These are phyloP conservation scores for Scleroderma bovista DNA, from an alignment of 768 basidiomycete genomes.

Conservation along the genomic window DNA sequence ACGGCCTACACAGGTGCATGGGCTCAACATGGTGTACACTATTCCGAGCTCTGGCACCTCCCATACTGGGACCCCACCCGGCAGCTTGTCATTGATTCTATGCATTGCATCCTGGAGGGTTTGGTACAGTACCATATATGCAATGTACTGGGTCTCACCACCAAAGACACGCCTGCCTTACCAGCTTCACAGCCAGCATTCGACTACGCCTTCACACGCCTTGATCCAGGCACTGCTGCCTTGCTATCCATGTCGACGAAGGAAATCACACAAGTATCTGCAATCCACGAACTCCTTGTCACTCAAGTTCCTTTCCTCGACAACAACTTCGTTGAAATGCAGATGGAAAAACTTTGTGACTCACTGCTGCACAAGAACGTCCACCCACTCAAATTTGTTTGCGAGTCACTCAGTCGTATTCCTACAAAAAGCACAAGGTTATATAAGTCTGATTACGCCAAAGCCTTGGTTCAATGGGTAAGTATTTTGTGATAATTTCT, in stretches of 20 bases:
- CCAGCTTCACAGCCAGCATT: slow-evolving; percentile 1
- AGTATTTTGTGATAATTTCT: not conserved
- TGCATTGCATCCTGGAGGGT: slow-evolving; percentile 24
- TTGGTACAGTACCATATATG: slow-evolving; percentile 2
- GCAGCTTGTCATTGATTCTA: slow-evolving; percentile 18
- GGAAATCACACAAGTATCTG: slow-evolving; percentile 1
- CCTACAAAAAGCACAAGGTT: not conserved
- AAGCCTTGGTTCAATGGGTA: not conserved
- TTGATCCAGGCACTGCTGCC: not conserved
- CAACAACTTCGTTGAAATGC: not conserved
- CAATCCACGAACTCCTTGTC: slow-evolving; percentile 3
- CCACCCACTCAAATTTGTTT: too few species aligned
- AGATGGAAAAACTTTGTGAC: not conserved
- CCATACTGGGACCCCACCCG: slow-evolving; percentile 23
- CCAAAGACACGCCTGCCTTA: not conserved
- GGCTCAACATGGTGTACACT: slow-evolving; percentile 18
- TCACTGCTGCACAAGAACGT: too few species aligned
- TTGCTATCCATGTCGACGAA: not conserved
- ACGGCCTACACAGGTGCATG: too few species aligned
- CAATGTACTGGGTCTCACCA: slow-evolving; percentile 5
- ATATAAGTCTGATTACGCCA: not conserved
- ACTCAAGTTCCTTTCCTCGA: not conserved
- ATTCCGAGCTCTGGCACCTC: slow-evolving; percentile 15
- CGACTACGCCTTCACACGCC: not conserved
- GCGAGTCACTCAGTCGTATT: not conserved